A percentile compares a stretch with the other conserved stretches of the same genome.
Conservation (phyloP, 495 filamentous ascomycete genomes). For the Lasiosphaeria ovina region DNA sequence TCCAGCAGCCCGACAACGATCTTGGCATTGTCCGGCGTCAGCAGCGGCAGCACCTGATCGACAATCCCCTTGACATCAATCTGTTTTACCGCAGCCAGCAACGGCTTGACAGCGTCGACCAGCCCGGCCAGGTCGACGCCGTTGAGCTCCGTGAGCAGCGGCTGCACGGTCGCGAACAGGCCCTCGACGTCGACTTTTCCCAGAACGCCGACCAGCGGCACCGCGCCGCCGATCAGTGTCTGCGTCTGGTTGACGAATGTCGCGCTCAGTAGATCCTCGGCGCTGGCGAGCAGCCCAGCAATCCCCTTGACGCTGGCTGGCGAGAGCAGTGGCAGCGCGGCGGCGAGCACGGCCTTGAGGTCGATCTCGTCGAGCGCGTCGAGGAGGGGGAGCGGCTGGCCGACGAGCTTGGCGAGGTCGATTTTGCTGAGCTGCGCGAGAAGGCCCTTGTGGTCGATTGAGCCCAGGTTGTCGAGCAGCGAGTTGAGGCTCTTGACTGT, state of each 20-base stretch:
- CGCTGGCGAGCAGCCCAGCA: slow-evolving; percentile 44
- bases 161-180: slow-evolving; percentile 32
- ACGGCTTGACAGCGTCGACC: slow-evolving; percentile 36
- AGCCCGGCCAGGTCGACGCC: slow-evolving; percentile 33
- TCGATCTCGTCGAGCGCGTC: slow-evolving; percentile 41
- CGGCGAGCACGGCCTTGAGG: slow-evolving; percentile 42
- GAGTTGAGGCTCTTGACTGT: too few species aligned
- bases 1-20: slow-evolving; percentile 40
- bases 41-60: slow-evolving; percentile 37
- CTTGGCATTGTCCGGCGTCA: slow-evolving; percentile 41
- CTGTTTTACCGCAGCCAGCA: slow-evolving; percentile 33
- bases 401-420: slow-evolving; percentile 34
- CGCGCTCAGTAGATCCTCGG: slow-evolving; percentile 39
- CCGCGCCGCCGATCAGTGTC: slow-evolving; percentile 31
- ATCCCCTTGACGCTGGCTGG: slow-evolving; percentile 40
- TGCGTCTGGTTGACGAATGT: slow-evolving; percentile 49
- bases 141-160: slow-evolving; percentile 31
- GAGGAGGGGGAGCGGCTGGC: slow-evolving; percentile 37
- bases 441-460: too few species aligned
- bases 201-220: slow-evolving; percentile 33
- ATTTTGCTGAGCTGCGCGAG: slow-evolving; percentile 36
- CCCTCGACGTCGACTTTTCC: slow-evolving; percentile 37
- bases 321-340: slow-evolving; percentile 42
- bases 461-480: too few species aligned
- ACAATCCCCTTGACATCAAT: slow-evolving; percentile 40